Conservation (phyloP, 2,329 filamentous ascomycete genomes). For the Talaromyces sp. region DNA sequence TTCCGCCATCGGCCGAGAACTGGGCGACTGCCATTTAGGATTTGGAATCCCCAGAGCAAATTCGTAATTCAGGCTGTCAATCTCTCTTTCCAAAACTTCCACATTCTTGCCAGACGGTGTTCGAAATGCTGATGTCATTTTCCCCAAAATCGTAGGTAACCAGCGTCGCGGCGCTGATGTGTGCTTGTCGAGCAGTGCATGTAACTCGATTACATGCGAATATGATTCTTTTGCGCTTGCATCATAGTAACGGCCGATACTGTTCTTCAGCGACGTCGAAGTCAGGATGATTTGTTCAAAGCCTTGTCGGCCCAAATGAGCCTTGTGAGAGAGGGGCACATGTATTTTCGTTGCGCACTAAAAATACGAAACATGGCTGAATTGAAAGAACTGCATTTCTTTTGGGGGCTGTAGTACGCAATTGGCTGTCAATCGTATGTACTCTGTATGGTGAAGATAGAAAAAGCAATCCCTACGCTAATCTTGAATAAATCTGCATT, state of each 20-base stretch:
- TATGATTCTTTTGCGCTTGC: neutral
- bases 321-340: neutral
- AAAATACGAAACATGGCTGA: neutral
- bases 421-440: neutral
- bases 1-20: slow-evolving; percentile 4
- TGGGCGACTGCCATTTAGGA: slow-evolving; percentile 13
- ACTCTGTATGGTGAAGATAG: neutral
- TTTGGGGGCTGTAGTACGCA: neutral
- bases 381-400: neutral
- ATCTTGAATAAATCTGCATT: neutral
- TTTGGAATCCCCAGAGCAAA: slow-evolving; percentile 16
- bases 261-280: neutral
- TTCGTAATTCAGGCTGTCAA: slow-evolving; percentile 16
- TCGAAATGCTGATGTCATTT: slow-evolving; percentile 4
- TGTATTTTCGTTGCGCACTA: neutral
- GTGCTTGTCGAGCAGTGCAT: neutral
- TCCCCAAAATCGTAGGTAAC: neutral
- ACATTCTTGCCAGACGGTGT: slow-evolving; percentile 13
- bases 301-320: neutral
- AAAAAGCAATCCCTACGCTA: neutral
- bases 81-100: slow-evolving; percentile 9
- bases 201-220: neutral
- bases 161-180: neutral
- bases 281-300: neutral
- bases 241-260: neutral